These are phyloP conservation scores for Coprinellus aureogranulatus DNA, from an alignment of 768 basidiomycete species.

Conservation along the genomic window DNA sequence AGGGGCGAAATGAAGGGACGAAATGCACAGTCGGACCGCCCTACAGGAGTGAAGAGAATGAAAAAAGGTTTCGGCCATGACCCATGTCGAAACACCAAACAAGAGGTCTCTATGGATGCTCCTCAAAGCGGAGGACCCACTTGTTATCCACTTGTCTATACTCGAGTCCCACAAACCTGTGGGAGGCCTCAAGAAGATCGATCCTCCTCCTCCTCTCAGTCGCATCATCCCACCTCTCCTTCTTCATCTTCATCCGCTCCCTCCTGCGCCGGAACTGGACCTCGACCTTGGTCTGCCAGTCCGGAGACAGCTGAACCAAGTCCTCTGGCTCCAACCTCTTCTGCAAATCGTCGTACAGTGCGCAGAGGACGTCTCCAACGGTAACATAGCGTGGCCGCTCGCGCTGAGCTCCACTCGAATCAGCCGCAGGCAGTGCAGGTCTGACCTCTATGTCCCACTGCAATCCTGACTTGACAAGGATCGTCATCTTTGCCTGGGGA, in stretches of 20 bases:
- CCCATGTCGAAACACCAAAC: too few relatives aligned
- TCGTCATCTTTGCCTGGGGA: background rate
- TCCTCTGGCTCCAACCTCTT: background rate
- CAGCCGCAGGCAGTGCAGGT: background rate
- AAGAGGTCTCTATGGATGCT: background rate
- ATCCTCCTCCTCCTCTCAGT: background rate
- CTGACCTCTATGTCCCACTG: background rate
- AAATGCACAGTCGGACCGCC: too few relatives aligned
- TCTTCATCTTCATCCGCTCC: background rate
- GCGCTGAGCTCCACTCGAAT: background rate
- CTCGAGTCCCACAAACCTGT: background rate
- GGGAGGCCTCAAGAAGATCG: background rate
- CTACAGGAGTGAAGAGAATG: too few relatives aligned
- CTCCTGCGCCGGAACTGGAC: background rate
- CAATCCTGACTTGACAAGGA: background rate
- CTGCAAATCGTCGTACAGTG: background rate
- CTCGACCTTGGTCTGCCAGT: background rate
- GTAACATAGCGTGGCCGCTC: background rate
- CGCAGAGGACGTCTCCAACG: background rate
- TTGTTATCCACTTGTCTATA: background rate
- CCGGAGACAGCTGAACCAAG: background rate
- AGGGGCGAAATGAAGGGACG: too few relatives aligned
- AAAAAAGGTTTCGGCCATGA: too few relatives aligned
- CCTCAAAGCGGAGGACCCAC: background rate
- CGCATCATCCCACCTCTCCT: background rate